Base-by-base conservation (phyloP, 129 eudicot genomes). In the Gnaphalium uliginosum region DNA sequence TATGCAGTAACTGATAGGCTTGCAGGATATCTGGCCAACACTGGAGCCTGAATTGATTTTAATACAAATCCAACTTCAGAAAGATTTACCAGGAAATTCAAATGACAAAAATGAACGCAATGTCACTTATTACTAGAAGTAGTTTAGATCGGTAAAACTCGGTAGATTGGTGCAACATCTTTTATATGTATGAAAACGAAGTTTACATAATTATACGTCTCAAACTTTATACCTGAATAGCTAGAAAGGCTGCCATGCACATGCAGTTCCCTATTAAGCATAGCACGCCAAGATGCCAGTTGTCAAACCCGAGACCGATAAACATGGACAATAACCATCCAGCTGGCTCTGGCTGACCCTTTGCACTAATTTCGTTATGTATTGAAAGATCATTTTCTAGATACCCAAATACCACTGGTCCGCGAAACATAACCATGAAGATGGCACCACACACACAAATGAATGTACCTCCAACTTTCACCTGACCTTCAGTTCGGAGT, bases 181-280 rank as follows among this genome's bases (percentile, higher is more conserved):
- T 46, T 46, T 6, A 46, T 46, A 46, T 14, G 18, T 46, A 46
- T 46, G 4, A 13, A 11, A 43, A 46, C 17, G 0, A 46, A 14
- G 2, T 46, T 13, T 3, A 46, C 2, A 41, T 6, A n/a, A 46
- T 14, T 46, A 46, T 46, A 46, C 6, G 53, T 46, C 7, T 23
- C 24, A 4, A 48, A 78, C 18, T 23, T n/a, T 30, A 22, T 82
- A 94, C 98, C 97, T 94, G 98, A 83, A 90, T 85, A 63, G 98
- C 96, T 43, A 94, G 82, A 81, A 88, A 94, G 18, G 96, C 83
- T 8, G 98, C 98, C 97, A 94, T 88, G 82, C 97, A 94, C 89
- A 94, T 87, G 82, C 98, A 94, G 81, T 94, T 94, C 72, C 98
- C 98, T 56, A 94, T 85, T 60, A 94, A 84, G 81, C 98, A 94